Evolutionary conservation across 164 flowering plant genomes (phyloP).

Genomic region (Echeveria elegans): DNA sequence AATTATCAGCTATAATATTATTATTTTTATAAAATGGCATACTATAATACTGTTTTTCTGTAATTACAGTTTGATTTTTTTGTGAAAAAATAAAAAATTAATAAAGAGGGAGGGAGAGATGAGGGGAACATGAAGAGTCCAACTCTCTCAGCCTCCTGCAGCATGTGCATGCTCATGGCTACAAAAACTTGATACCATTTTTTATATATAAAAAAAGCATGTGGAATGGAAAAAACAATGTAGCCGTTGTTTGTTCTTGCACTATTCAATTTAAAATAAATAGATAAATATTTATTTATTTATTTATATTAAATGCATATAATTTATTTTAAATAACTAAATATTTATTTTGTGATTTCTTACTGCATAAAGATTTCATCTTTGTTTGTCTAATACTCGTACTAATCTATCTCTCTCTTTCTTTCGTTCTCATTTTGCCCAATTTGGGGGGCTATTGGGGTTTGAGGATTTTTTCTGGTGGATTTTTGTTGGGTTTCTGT

Average conservation of each 20-base stretch:
- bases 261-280: not conserved
- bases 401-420: no score
- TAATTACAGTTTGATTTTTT: not conserved
- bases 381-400: not conserved
- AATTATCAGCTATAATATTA: no score
- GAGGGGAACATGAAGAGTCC: constrained; percentile 6
- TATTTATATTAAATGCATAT: no score
- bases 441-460: not conserved
- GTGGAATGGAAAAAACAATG: not conserved
- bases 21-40: no score
- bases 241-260: constrained; percentile 3
- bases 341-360: not conserved
- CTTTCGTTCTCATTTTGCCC: not conserved
- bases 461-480: not conserved
- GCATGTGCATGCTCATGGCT: constrained; percentile 6
- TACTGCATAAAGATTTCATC: constrained; percentile 3
- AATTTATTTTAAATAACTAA: not conserved
- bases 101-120: no score
- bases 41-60: no score
- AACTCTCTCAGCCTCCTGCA: not conserved
- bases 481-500: constrained; percentile 2
- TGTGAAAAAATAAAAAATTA: not conserved
- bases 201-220: no score
- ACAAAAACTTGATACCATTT: not conserved
- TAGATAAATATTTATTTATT: not conserved